phyloP scores from a whole-genome alignment of 2,329 filamentous ascomycete genomes.

The Tolypocladium capitatum region DNA sequence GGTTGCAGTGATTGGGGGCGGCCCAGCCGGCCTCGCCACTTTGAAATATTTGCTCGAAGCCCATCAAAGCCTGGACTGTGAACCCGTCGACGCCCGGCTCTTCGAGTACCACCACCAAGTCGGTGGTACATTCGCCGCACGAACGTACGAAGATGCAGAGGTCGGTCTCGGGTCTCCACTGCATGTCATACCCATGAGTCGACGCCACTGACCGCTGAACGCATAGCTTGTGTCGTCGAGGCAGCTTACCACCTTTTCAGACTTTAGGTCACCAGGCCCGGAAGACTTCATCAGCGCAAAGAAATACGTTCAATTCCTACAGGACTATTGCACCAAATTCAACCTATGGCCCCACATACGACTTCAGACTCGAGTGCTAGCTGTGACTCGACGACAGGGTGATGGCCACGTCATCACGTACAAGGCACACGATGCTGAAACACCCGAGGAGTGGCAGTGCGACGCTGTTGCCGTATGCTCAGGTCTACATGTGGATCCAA shows the following conservation, averaged over 20 bases:
- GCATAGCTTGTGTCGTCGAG: conserved; percentile 28
- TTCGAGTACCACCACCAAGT: conserved; percentile 27
- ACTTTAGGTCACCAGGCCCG: conserved; percentile 23
- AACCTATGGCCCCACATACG: conserved; percentile 22
- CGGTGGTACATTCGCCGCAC: conserved; percentile 29
- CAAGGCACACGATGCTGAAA: neutral
- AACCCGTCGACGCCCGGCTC: conserved; percentile 23
- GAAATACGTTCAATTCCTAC: conserved; percentile 25
- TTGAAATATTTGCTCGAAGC: conserved; percentile 21
- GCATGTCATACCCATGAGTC: neutral
- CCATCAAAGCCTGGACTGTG: conserved; percentile 15
- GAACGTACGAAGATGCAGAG: conserved; percentile 29
- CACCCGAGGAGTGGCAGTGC: conserved; percentile 16
- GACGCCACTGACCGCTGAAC: neutral
- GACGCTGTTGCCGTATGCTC: conserved; percentile 31
- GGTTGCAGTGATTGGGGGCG: conserved; percentile 24
- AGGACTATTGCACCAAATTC: conserved; percentile 25
- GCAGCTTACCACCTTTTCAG: conserved; percentile 33
- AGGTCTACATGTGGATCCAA: conserved; percentile 25
- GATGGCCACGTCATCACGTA: conserved; percentile 4
- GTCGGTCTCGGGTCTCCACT: conserved; percentile 5
- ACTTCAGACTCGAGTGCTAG: conserved; percentile 16
- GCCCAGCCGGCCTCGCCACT: conserved; percentile 23
- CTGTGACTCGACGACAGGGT: conserved; percentile 6
- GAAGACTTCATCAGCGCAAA: conserved; percentile 26